These are phyloP conservation scores for Camellia sinensis DNA, from an alignment of 148 eudicot genomes.

Conservation along the genomic window DNA sequence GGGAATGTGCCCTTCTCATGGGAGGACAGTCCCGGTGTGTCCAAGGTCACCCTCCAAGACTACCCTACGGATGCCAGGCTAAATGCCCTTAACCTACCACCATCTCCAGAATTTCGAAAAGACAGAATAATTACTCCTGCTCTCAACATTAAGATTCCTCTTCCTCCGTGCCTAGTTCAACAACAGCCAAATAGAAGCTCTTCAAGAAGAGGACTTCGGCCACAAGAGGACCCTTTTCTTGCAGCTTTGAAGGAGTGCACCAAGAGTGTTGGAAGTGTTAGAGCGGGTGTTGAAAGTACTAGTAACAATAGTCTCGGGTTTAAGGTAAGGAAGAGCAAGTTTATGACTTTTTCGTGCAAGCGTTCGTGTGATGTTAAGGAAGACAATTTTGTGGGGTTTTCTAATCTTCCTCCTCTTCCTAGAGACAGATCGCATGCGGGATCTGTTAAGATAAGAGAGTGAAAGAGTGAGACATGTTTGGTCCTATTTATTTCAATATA, in stretches of 20 bases:
- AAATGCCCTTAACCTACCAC: constrained; percentile 8
- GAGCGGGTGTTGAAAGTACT: background rate
- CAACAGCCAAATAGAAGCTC: constrained; percentile 5
- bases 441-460: background rate
- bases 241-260: constrained; percentile 33
- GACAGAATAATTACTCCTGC: background rate
- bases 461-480: background rate
- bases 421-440: background rate
- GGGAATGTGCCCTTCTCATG: constrained; percentile 39
- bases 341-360: constrained; percentile 23
- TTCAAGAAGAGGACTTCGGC: background rate
- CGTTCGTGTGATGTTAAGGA: constrained; percentile 18
- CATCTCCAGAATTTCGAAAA: background rate
- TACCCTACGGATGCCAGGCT: background rate
- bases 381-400: constrained; percentile 17
- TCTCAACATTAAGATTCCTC: constrained; percentile 2
- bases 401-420: constrained; percentile 21
- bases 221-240: constrained; percentile 30
- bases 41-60: constrained; percentile 25
- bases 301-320: background rate
- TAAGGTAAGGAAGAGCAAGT: constrained; percentile 7
- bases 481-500: background rate
- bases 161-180: constrained; percentile 19
- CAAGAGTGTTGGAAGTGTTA: background rate
- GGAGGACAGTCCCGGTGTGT: constrained; percentile 43